Base-by-base conservation (phyloP, 2,329 filamentous ascomycete genomes). In the Xylariaceae sp. region DNA sequence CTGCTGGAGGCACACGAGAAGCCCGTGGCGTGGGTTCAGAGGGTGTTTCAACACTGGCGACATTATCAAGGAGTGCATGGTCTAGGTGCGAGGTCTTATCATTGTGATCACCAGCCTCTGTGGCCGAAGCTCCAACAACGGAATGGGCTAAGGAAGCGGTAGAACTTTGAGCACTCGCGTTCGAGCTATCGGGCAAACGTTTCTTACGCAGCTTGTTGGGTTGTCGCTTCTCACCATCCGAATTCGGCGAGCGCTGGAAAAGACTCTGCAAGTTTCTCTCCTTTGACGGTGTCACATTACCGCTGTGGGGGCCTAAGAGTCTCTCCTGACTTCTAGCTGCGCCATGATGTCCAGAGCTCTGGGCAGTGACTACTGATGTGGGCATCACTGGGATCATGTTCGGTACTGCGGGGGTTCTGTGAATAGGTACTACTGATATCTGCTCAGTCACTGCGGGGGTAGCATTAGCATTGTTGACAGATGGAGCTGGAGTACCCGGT, bases 121-220 rank as follows among this genome's bases (percentile, higher is more conserved):
- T 62, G 39, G 69, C 73, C 1, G 82, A 81, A 4, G 82, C 82
- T 1, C 74, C 73, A 8, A 75, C 70, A 49, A 75, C 73, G 10
- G 77, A 79, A 45, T 78, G 74, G 4, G 77, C 72, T 13, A 96
- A 77, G 6, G 92, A 97, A 13, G 89, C 84, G 5, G 84, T 88
- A 13, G 94, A 97, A 70, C 92, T 97, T 64, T 96, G 92, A 0
- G 93, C 92, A 71, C 93, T 97, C 17, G 87, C 88, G 67, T 91
- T 92, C 18, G 88, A 76, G 69, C 89, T 90, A 48, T 86, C 87
- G 0, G 89, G 87, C 57, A 89, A 78, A 63, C 87, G 82, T 74
- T 90, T 96, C 79, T 97, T 97, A 73, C 88, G 89, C 55, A 99
- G 78, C 74, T 97, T 96, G 70, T 96, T 97, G 0, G 92, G 90